phyloP scores from a whole-genome alignment of 306 rosid genomes.

The Quercus wislizeni region DNA sequence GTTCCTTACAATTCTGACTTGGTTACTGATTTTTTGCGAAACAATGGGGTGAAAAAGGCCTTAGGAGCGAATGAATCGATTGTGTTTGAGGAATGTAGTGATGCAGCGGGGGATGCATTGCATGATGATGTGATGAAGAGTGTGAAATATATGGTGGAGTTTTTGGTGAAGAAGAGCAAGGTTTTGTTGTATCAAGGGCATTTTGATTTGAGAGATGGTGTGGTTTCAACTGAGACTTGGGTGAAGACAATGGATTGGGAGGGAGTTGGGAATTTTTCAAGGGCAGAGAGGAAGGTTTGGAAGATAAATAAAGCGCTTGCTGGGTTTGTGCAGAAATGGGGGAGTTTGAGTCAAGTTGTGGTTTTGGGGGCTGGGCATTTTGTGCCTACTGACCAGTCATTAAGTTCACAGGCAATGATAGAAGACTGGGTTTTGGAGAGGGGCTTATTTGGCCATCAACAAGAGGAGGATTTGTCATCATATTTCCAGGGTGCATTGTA shows the following conservation, averaged over 20 bases:
- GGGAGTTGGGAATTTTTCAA: slow-evolving; percentile 42
- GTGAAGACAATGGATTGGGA: slow-evolving; percentile 76
- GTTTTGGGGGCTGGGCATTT: slow-evolving; percentile 82
- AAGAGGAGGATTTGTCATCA: neutral
- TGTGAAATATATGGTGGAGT: slow-evolving; percentile 62
- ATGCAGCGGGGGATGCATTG: slow-evolving; percentile 35
- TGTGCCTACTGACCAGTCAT: slow-evolving; percentile 58
- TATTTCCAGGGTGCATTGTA: neutral
- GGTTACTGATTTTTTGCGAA: slow-evolving; percentile 39
- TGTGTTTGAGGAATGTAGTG: slow-evolving; percentile 49
- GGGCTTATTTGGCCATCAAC: slow-evolving; percentile 34
- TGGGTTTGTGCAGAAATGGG: slow-evolving; percentile 82
- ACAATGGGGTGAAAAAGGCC: slow-evolving; percentile 34
- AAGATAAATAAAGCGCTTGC: slow-evolving; percentile 51
- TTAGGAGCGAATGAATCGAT: slow-evolving; percentile 42
- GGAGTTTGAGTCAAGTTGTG: slow-evolving; percentile 56
- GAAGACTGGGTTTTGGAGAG: slow-evolving; percentile 71
- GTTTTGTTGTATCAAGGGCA: slow-evolving; percentile 73
- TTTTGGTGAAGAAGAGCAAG: slow-evolving; percentile 42
- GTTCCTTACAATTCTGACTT: slow-evolving; percentile 29
- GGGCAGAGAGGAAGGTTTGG: slow-evolving; percentile 71
- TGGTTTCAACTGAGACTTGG: slow-evolving; percentile 64
- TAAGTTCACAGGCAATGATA: slow-evolving; percentile 72
- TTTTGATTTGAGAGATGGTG: slow-evolving; percentile 62
- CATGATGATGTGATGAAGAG: slow-evolving; percentile 77